phyloP scores from a whole-genome alignment of 139 green algal genomes.

The Chlamydomonas applanata region DNA sequence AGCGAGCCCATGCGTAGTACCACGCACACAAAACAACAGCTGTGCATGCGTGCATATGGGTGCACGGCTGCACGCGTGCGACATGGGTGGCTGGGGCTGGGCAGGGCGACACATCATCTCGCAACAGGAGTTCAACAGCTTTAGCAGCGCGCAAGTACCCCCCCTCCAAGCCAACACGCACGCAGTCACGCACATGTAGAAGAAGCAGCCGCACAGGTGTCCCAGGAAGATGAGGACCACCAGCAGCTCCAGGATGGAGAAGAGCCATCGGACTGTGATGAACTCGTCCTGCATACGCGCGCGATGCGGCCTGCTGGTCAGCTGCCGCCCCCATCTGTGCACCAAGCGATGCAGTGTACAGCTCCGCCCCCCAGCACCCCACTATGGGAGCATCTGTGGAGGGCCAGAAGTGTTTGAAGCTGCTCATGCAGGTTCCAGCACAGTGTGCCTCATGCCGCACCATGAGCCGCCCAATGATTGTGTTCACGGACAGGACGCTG shows the following conservation, averaged over 20 bases:
- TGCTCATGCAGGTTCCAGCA: neutral
- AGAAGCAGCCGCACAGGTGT: slow-evolving; percentile 55
- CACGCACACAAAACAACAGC: neutral
- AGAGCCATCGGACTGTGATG: slow-evolving; percentile 31
- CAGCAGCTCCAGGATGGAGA: slow-evolving; percentile 48
- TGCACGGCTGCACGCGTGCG: neutral
- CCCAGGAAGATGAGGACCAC: slow-evolving; percentile 53
- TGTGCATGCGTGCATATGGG: too few relatives aligned
- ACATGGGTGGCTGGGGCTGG: neutral
- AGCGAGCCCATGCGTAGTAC: neutral
- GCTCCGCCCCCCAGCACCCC: too few relatives aligned
- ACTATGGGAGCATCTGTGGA: too few relatives aligned
- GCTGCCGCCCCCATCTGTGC: too few relatives aligned
- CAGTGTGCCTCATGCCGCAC: neutral
- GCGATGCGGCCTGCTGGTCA: too few relatives aligned
- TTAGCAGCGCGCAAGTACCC: neutral
- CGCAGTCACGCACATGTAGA: slow-evolving; percentile 42
- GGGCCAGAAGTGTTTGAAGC: neutral
- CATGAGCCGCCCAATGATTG: slow-evolving; percentile 37
- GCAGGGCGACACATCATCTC: neutral
- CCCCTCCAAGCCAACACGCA: too few relatives aligned
- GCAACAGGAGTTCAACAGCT: neutral
- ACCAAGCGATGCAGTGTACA: too few relatives aligned
- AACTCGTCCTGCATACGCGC: slow-evolving; percentile 43
- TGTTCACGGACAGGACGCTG: slow-evolving; percentile 40